phyloP scores from a whole-genome alignment of 1,284 basidiomycete genomes.

The Rhodotorula sp. region DNA sequence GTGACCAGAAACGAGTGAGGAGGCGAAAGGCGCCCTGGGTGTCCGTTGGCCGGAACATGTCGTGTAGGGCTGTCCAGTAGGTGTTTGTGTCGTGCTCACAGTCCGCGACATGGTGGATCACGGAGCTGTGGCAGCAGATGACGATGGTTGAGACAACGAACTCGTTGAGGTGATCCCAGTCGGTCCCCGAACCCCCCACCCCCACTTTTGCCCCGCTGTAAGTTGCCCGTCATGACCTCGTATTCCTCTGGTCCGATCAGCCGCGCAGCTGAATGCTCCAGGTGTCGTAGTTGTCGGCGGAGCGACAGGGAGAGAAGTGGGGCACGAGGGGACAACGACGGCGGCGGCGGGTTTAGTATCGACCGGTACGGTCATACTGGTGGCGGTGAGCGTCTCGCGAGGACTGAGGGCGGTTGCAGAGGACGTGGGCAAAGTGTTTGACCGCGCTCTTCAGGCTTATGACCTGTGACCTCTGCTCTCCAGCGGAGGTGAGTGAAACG shows the following conservation, averaged over 20 bases:
- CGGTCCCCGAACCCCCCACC: background rate
- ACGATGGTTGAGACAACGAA: background rate
- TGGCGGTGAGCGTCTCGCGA: no score
- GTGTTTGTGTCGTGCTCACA: background rate
- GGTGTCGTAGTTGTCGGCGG: slow-evolving; percentile 5
- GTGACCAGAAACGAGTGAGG: background rate
- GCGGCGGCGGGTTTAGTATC: no score
- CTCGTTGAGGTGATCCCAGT: background rate
- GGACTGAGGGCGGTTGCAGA: no score
- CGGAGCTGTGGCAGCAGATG: background rate
- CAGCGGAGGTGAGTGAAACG: no score
- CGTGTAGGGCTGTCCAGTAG: background rate
- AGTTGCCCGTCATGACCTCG: background rate
- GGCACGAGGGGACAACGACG: background rate
- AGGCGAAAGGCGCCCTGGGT: no score
- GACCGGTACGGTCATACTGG: no score
- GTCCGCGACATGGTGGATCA: slow-evolving; percentile 3
- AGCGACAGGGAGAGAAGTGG: background rate
- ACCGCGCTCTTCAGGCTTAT: no score
- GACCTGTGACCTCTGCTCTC: no score
- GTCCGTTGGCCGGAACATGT: background rate
- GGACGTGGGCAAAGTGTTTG: no score
- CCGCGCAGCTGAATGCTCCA: slow-evolving; percentile 2
- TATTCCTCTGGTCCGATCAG: background rate
- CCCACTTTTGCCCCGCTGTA: background rate